Conservation (phyloP, 805 yeast genomes). For the Pichia manshurica region DNA sequence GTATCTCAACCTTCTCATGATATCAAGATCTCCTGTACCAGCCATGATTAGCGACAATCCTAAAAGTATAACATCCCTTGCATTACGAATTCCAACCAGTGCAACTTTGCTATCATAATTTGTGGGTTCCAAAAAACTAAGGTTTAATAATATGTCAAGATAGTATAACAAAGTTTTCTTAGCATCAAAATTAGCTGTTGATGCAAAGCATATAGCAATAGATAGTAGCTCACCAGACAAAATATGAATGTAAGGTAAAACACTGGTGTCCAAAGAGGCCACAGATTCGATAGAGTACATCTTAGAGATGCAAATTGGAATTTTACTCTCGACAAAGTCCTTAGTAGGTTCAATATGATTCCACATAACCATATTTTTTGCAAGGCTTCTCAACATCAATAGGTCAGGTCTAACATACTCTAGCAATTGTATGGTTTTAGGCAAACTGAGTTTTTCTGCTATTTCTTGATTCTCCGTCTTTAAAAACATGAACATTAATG, state of each 20-base stretch:
- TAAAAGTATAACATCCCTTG: slow-evolving; percentile 56
- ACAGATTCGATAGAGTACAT: slow-evolving; percentile 27
- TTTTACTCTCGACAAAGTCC: slow-evolving; percentile 52
- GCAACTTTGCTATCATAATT: slow-evolving; percentile 58
- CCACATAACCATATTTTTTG: slow-evolving; percentile 70
- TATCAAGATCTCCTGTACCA: slow-evolving; percentile 83
- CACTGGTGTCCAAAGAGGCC: slow-evolving; percentile 47
- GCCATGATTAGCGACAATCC: slow-evolving; percentile 75
- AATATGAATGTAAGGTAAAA: slow-evolving; percentile 55
- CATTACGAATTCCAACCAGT: slow-evolving; percentile 44
- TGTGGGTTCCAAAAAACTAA: slow-evolving; percentile 37
- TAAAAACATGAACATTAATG: slow-evolving; percentile 68
- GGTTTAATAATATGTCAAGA: slow-evolving; percentile 45
- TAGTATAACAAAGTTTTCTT: slow-evolving; percentile 49
- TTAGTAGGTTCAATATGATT: slow-evolving; percentile 42
- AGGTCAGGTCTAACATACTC: slow-evolving; percentile 79
- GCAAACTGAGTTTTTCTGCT: slow-evolving; percentile 57
- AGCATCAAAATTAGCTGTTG: slow-evolving; percentile 51
- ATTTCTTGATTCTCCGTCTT: slow-evolving; percentile 55
- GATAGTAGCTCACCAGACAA: slow-evolving; percentile 73
- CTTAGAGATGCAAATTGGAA: slow-evolving; percentile 43
- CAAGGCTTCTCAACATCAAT: slow-evolving; percentile 57
- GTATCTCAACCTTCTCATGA: slow-evolving; percentile 64
- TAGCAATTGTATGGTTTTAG: slow-evolving; percentile 50
- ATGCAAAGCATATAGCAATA: slow-evolving; percentile 71